Percentiles rank a stretch among this genome's conserved stretches.
These are phyloP conservation scores for Argentina anserina DNA, from an alignment of 306 rosid genomes.

Conservation along the genomic window DNA sequence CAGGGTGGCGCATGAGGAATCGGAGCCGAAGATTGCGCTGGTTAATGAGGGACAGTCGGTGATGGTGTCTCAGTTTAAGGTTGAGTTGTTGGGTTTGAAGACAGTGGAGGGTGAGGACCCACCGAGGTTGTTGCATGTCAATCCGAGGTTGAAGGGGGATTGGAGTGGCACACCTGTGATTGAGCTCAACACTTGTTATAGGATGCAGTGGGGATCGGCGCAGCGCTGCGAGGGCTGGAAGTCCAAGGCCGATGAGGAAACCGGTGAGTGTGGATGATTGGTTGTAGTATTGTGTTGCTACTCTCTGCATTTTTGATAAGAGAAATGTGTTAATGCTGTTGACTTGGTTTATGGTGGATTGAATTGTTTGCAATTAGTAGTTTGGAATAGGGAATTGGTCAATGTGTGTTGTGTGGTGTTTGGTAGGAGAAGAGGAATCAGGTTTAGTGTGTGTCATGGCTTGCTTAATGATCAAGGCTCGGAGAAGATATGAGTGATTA, in stretches of 20 bases:
- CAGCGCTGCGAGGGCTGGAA: constrained; percentile 89
- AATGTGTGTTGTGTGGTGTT: not conserved
- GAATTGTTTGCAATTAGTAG: not conserved
- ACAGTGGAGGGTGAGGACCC: constrained; percentile 90
- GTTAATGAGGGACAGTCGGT: constrained; percentile 36
- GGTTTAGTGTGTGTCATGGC: not conserved
- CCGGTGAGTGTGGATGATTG: constrained; percentile 35
- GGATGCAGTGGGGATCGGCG: constrained; percentile 95
- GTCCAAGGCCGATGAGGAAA: constrained; percentile 83
- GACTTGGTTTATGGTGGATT: not conserved
- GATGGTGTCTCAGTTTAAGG: constrained; percentile 58
- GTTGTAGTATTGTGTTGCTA: not conserved
- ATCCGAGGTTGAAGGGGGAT: constrained; percentile 88
- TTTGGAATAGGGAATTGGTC: not conserved
- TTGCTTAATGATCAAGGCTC: not conserved
- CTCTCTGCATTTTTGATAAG: not conserved
- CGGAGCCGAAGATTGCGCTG: constrained; percentile 32
- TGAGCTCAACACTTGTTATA: constrained; percentile 84
- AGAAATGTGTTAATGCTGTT: not conserved
- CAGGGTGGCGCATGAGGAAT: constrained; percentile 33
- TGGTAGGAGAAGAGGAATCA: not conserved
- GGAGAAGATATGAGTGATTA: not conserved
- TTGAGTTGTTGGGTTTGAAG: constrained; percentile 88
- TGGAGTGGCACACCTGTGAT: constrained; percentile 89
- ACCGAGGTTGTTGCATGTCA: constrained; percentile 80